Evolutionary conservation across 192 early-diverging fungal species (phyloP).

Genomic region (Ambispora gerdemannii): DNA sequence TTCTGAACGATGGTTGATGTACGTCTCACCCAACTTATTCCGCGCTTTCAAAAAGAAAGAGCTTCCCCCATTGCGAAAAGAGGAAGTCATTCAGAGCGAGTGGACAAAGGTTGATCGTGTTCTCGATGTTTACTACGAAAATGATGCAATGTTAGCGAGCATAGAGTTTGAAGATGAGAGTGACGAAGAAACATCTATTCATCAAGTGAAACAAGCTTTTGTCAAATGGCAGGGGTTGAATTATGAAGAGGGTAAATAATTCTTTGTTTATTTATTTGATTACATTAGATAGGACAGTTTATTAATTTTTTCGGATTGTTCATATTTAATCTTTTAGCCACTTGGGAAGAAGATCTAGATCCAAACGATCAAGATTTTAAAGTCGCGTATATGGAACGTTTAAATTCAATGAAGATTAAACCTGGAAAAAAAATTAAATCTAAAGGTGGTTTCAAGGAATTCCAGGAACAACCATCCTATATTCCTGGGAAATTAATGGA

Average conservation of each 20-base stretch:
- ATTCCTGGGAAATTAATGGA: conserved; percentile 57
- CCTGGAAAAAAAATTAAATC: conserved; percentile 30
- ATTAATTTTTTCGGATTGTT: conserved; percentile 23
- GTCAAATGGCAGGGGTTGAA: conserved; percentile 64
- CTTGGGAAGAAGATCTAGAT: conserved; percentile 40
- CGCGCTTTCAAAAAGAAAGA: conserved; percentile 35
- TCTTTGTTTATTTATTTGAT: conserved; percentile 6
- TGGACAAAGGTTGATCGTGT: conserved; percentile 45
- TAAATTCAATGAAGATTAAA: conserved; percentile 35
- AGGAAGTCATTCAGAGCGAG: conserved; percentile 33
- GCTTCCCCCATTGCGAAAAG: conserved; percentile 21
- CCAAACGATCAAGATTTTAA: conserved; percentile 39
- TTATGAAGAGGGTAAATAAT: conserved; percentile 49
- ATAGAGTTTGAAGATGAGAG: conserved; percentile 29
- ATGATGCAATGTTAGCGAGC: conserved; percentile 7
- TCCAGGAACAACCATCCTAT: conserved; percentile 52
- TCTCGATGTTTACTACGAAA: conserved; percentile 39
- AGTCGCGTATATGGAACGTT: conserved; percentile 41
- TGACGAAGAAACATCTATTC: conserved; percentile 34
- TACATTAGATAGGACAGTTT: not conserved
- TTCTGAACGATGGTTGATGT: conserved; percentile 42
- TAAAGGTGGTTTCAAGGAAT: conserved; percentile 45
- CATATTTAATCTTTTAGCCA: conserved; percentile 30
- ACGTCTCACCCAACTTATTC: conserved; percentile 31
- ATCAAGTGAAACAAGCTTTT: conserved; percentile 49